Evolutionary conservation across 1,139 yeast species (phyloP), one percentile per base, ranked within the genome.

Genomic region (Debaryomyces robertsiae): DNA sequence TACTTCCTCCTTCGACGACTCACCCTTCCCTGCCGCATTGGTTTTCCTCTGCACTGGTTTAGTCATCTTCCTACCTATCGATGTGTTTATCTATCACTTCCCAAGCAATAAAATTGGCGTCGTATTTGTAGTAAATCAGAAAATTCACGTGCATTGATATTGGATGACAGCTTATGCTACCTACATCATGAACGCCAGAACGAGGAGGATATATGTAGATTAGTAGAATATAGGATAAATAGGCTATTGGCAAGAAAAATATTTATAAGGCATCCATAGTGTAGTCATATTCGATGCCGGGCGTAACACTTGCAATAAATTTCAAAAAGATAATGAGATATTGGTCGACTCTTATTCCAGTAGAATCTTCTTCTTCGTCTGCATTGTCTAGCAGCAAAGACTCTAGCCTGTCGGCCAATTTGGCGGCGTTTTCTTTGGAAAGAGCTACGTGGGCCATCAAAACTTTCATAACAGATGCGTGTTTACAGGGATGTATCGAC

Each of bases 401-500:
- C 43, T 32, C 46, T 52, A 39, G 32, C 6, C 36, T 43, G 5
- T 44, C 48, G 2, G 41, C 38, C 35, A 43, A 67, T 22, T 69
- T 71, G n/a, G 9, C 14, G 6, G 29, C 14, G 3, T 29, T 24
- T 15, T 29, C 27, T 48, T 45, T 54, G 51, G 38, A 51, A 52
- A 42, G 65, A 58, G 46, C 64, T 54, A 58, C 71, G 55, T 64
- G 78, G 61, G 82, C 85, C 77, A 93, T 81, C 47, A 93, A 69
- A 30, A 89, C 85, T 53, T 82, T 82, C 98, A 93, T 93, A 15
- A 93, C 98, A 32, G 86, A 81, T 3, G 98, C 90, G 60, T 93
- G 99, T 50, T 84, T 83, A 61, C 99, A 93, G 1, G 99, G 99
- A 59, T 93, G 99, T 40, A 93, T 91, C 6, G 96, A 88, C 6